Base-by-base conservation (phyloP, 805 yeast genomes). In the Ogataea salicorniae region DNA sequence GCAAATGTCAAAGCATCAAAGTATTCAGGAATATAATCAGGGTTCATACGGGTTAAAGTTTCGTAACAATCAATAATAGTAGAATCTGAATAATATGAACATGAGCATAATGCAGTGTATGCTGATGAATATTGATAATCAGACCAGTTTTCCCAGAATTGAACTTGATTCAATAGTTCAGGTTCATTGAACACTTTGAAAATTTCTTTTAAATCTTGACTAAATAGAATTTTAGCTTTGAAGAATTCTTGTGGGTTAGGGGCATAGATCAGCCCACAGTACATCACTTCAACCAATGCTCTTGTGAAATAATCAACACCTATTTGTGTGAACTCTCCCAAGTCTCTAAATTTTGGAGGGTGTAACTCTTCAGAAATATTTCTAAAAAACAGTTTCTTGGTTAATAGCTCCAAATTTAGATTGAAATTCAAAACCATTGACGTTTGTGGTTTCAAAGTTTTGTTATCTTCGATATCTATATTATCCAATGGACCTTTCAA, bases 401-500 rank as follows among this genome's bases (percentile, higher is more conserved):
- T 60, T 18, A 89, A 66, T 44, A 86, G 65, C 0, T 67, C 62
- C 2, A 84, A 72, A 52, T 84, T 81, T 5, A 87, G 62, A 47
- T 79, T 79, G 3, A 85, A 69, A 51, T 77, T 80, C 48, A 85
- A 64, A 1, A 74, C 67, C 15, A 79, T 70, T 2, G 63, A 60
- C 23, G 75, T 76, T n/a, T 67, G 62, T 4, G 78, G 62, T 50
- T 74, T 71, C 36, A 89, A 81, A 0, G 84, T 79, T 56, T 78
- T 82, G 3, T 71, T 64, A 11, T 75, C 77, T 5, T 73, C 76
- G 2, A 62, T 67, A 2, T 74, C 67, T 2, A 60, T 63, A 22
- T 74, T 62, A 8, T 70, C 61, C 20, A 88, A 62, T 0, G 95
- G 92, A 2, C 89, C 91, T 52, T 73, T 78, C 41, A 87, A 66